These are phyloP conservation scores for Gastrodia elata DNA, from an alignment of 106 monocot genomes.

Conservation along the genomic window DNA sequence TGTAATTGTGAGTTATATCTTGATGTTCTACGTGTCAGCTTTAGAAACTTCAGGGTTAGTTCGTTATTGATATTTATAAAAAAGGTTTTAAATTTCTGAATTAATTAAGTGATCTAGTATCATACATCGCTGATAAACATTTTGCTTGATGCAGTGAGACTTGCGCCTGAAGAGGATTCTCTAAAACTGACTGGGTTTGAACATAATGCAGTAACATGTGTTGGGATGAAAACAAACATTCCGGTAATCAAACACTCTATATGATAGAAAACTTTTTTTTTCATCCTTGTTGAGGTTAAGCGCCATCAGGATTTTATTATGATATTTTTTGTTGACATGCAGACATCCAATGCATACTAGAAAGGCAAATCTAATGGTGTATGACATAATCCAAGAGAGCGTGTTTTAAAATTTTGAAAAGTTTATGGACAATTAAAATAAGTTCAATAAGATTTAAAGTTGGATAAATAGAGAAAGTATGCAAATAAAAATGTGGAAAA, in stretches of 20 bases:
- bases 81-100: not conserved
- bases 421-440: too few species aligned
- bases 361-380: not conserved
- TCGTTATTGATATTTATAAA: not conserved
- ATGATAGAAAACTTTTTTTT: not conserved
- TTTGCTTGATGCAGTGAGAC: conserved; percentile 59
- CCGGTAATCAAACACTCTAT: conserved; percentile 45
- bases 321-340: not conserved
- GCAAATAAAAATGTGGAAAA: too few species aligned
- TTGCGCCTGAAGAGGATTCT: conserved; percentile 95
- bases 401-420: too few species aligned
- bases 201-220: conserved; percentile 95
- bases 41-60: conserved; percentile 1
- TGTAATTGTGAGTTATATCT: not conserved
- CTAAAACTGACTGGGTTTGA: conserved; percentile 71
- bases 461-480: too few species aligned
- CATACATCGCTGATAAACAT: conserved; percentile 3
- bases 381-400: too few species aligned
- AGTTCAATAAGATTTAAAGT: too few species aligned
- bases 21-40: not conserved
- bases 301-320: not conserved
- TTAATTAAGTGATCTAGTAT: not conserved
- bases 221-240: conserved; percentile 83
- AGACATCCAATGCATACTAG: not conserved
- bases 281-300: not conserved